Base-by-base conservation (phyloP, 1,139 yeast genomes). In the Magnusiomyces suaveolens region DNA sequence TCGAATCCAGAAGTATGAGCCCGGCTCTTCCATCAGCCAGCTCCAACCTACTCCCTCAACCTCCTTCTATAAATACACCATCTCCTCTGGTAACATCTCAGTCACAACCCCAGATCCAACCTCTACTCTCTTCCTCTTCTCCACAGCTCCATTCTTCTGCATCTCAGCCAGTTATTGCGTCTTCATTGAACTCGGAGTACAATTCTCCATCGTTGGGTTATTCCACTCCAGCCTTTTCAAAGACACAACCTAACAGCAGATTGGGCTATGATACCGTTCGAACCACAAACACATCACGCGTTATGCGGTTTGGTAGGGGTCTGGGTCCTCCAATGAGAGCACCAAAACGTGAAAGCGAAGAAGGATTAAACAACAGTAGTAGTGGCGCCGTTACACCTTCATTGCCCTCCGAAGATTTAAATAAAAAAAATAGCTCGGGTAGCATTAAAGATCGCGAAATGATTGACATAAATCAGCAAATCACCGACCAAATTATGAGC, bases 191-290 rank as follows among this genome's bases (percentile, higher is more conserved):
- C 8, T 20, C 25, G 6, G 25, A 21, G 6, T 18, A n/a, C 38
- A 2, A 18, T 38, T 16, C 36, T 16, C 23, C 36, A 2, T 29
- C 48, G 2, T 46, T 26, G 25, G 33, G 38, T 4, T 49, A 38
- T 39, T 54, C 58, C 68, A 75, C 60, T 68, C 74, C 53, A 75
- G 76, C 43, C 65, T 69, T 52, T 64, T 73, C 52, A 69, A 70
- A 46, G 21, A 21, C 18, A 16, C 48, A 39, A 18, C 21, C 51
- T 1, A 49, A 49, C 21, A 29, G 46, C 39, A 46, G 51, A 2
- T 10, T 49, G 39, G 18, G 18, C n/a, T 26, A n/a, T 26, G 51
- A 49, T 20, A 33, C 41, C 14, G 16, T 36, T 33, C 25, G 50
- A 2, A n/a, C 44, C 14, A 25, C 49, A 48, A 33, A 59, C 16